Evolutionary conservation across 305 asterid genomes (phyloP), one percentile per base, ranked within the genome.

Genomic region (Andrographis paniculata): DNA sequence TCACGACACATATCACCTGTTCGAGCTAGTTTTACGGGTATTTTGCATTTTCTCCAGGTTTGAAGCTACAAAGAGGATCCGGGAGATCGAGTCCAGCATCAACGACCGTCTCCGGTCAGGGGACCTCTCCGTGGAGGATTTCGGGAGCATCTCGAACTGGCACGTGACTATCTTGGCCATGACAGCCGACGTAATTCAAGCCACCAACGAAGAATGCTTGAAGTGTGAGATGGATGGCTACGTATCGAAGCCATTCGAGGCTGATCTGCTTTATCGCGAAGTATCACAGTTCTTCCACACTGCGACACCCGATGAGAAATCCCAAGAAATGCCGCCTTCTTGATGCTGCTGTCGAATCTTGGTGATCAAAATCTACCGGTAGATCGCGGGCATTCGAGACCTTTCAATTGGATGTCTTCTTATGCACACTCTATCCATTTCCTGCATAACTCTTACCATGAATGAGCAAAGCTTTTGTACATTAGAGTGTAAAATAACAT

Each of bases 121-220:
- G 31, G 84, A 75, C 27, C 62, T 68, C 59, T 53, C 68, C 0
- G 31, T 21, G 5, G 79, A 75, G 59, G 77, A 63, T 39, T 58
- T 62, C 27, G 61, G 63, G 17, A 69, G 70, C 23, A 45, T 66
- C 28, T 56, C 93, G 20, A 75, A 58, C 39, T 87, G 99, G 99
- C 95, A 79, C 44, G 84, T 84, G 20, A 94, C 94, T 17, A 84
- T 91, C 55, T 55, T 91, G 66, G 99, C 99, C 55, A 91, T 91
- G 96, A 91, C 99, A 0, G 99, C 99, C 9, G 95, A 91, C 12
- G 99, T 91, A 27, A 75, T 91, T 70, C 96, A 87, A 51, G 99
- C 96, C 9, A 87, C 99, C 15, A 59, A 63, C 24, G 95, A 87
- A 59, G 68, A 58, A 52, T 91, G 99, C 67, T 64, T 63, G 49